Percentiles rank a stretch among this genome's conserved stretches.
phyloP scores from a whole-genome alignment of 345 rosid species.

The Xanthoceras sorbifolium region DNA sequence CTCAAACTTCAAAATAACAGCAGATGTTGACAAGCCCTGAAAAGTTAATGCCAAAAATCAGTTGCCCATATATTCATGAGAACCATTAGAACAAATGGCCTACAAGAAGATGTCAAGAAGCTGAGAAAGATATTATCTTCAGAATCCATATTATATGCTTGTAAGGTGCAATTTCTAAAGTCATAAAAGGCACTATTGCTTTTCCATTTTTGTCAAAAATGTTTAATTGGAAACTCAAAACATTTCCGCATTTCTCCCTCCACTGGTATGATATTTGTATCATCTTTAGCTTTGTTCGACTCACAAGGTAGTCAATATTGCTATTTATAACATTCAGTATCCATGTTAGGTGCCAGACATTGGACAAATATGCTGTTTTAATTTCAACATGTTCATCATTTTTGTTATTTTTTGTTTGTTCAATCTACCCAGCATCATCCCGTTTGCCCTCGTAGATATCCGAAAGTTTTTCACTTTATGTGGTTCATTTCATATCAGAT shows the following conservation, averaged over 20 bases:
- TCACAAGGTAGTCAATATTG: background rate
- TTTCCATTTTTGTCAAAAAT: background rate
- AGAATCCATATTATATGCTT: background rate
- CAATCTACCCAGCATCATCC: background rate
- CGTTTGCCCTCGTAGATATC: background rate
- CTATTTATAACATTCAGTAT: background rate
- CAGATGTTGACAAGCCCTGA: slow-evolving; percentile 73
- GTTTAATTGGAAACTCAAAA: background rate
- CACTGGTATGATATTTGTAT: background rate
- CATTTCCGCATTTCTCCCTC: background rate
- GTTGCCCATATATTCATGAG: background rate
- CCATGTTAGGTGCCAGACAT: background rate
- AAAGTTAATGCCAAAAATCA: background rate
- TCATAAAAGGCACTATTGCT: background rate
- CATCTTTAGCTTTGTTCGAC: background rate
- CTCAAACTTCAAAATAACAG: slow-evolving; percentile 91
- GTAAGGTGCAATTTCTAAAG: background rate
- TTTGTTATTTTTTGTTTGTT: background rate
- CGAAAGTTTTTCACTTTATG: background rate
- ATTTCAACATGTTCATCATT: background rate
- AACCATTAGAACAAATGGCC: background rate
- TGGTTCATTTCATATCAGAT: slow-evolving; percentile 7
- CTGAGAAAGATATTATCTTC: background rate
- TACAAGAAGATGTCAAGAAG: slow-evolving; percentile 6
- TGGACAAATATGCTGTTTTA: background rate